Conservation (phyloP, 2,329 filamentous ascomycete genomes). For the Colletotrichum eleusines region DNA sequence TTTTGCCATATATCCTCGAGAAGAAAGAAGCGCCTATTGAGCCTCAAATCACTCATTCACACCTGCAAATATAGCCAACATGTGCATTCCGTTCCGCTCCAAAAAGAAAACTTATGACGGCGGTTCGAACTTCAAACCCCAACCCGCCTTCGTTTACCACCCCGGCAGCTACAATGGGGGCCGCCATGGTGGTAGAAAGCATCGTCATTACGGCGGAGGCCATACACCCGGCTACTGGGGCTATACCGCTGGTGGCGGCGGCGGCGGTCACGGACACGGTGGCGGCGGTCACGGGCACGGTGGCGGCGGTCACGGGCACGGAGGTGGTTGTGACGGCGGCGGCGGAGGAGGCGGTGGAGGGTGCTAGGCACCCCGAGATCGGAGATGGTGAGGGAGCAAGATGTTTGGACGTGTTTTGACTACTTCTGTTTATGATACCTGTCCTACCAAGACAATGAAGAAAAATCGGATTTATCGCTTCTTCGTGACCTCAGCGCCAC, state of each 20-base stretch:
- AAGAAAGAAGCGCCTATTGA: no score
- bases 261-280: constrained; percentile 1
- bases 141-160: constrained; percentile 1
- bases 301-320: not conserved
- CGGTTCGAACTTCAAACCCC: not conserved
- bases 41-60: no score
- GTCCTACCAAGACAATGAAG: not conserved
- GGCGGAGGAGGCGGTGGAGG: not conserved
- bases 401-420: not conserved
- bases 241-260: not conserved
- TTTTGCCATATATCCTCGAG: not conserved
- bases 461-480: no score
- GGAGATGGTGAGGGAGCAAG: no score
- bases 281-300: not conserved
- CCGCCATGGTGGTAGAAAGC: not conserved
- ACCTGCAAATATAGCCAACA: not conserved
- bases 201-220: not conserved
- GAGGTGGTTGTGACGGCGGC: not conserved
- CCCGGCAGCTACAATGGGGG: not conserved
- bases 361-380: not conserved
- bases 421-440: not conserved
- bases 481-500: not conserved
- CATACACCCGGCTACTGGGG: not conserved
- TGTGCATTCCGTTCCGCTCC: constrained; percentile 23
- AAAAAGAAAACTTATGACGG: constrained; percentile 2